Percentiles rank a stretch among this genome's conserved stretches.
phyloP scores from a whole-genome alignment of 1,284 basidiomycete species.

The Trichosporon ovoides region DNA sequence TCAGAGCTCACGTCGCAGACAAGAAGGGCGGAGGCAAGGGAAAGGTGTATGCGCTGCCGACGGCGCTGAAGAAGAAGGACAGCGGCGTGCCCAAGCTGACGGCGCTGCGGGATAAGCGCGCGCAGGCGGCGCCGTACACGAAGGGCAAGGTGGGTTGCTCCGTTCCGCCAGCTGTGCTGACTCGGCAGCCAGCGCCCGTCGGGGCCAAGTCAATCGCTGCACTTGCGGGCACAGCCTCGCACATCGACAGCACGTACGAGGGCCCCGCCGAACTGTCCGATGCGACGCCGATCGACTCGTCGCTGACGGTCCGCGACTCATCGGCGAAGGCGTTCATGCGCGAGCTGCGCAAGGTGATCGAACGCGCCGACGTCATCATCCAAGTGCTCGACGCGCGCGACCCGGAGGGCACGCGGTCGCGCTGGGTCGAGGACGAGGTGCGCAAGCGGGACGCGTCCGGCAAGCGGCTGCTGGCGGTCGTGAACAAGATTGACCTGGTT shows the following conservation, averaged over 20 bases:
- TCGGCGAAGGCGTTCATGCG: conserved; percentile 63
- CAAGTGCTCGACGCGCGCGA: conserved; percentile 77
- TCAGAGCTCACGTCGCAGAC: neutral
- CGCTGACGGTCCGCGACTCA: conserved; percentile 49
- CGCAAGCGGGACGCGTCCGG: conserved; percentile 73
- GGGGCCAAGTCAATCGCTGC: conserved; percentile 17
- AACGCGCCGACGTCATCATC: conserved; percentile 85
- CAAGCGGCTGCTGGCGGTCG: conserved; percentile 79
- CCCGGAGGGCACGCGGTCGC: conserved; percentile 80
- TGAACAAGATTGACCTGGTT: conserved; percentile 92
- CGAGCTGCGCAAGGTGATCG: conserved; percentile 83
- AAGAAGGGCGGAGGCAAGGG: conserved; percentile 28
- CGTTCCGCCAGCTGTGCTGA: neutral
- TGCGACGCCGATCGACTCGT: conserved; percentile 55
- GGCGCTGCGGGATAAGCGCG: conserved; percentile 46
- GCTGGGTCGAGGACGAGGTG: conserved; percentile 85
- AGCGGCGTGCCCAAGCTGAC: conserved; percentile 67
- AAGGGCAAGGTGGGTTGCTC: conserved; percentile 52
- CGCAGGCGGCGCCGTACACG: conserved; percentile 37
- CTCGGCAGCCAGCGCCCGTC: neutral
- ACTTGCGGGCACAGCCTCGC: conserved; percentile 15
- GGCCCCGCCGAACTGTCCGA: conserved; percentile 42
- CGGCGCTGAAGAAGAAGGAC: conserved; percentile 59
- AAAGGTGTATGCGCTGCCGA: conserved; percentile 36
- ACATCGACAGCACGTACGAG: conserved; percentile 17